Evolutionary conservation across 306 rosid genomes (phyloP).

Genomic region (Prunus armeniaca): DNA sequence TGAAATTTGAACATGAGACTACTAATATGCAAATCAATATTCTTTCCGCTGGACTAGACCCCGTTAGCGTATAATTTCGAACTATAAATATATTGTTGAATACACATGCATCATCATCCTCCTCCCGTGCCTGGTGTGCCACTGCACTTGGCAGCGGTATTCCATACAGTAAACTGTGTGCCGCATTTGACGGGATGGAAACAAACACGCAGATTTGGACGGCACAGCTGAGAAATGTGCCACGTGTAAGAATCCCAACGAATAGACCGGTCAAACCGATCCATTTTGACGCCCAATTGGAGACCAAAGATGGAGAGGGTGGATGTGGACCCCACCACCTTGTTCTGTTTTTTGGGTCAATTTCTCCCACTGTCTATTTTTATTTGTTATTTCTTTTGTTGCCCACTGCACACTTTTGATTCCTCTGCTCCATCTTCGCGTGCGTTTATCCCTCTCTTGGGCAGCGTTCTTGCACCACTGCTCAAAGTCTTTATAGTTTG

Average conservation of each 20-base stretch:
- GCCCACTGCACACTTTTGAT: neutral
- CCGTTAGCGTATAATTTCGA: too few species aligned
- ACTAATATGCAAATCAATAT: too few species aligned
- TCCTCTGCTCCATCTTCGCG: neutral
- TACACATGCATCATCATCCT: too few species aligned
- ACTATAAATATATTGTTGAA: too few species aligned
- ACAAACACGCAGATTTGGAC: constrained; percentile 3
- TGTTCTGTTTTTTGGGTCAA: neutral
- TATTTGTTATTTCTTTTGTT: neutral
- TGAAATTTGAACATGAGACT: too few species aligned
- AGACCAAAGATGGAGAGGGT: neutral
- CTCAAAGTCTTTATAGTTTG: too few species aligned
- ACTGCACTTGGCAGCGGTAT: too few species aligned
- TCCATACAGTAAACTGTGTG: too few species aligned
- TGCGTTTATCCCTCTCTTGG: neutral
- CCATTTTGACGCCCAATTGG: neutral
- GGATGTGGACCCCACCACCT: neutral
- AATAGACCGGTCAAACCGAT: constrained; percentile 11
- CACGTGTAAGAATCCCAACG: neutral
- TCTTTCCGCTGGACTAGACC: accelerated
- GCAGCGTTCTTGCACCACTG: neutral
- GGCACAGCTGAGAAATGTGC: neutral
- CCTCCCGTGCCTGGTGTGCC: too few species aligned
- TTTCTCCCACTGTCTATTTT: neutral
- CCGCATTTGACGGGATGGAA: neutral